Evolutionary conservation across 2,329 filamentous ascomycete species (phyloP).

Genomic region (Cladophialophora psammophila): DNA sequence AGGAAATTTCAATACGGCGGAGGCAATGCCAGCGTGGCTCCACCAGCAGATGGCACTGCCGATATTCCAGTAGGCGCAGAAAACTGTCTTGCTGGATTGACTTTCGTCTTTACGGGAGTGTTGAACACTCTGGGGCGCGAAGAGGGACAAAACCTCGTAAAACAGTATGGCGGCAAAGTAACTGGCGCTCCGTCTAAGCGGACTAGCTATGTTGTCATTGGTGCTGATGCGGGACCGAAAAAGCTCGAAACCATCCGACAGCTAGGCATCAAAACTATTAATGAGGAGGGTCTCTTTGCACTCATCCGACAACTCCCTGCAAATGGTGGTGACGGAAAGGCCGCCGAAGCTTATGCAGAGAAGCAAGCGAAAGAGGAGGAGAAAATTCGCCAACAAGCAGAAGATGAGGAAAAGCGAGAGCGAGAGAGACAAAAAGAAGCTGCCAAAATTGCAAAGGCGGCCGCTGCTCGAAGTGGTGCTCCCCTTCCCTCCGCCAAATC

Average conservation of each 20-base stretch:
- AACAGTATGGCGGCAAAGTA: slow-evolving; percentile 92
- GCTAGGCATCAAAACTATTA: slow-evolving; percentile 84
- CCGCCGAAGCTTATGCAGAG: slow-evolving; percentile 81
- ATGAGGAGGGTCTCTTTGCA: slow-evolving; percentile 89
- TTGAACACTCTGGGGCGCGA: slow-evolving; percentile 81
- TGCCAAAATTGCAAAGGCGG: slow-evolving; percentile 54
- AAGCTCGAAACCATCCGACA: slow-evolving; percentile 87
- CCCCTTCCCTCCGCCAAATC: slow-evolving; percentile 51
- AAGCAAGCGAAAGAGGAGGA: slow-evolving; percentile 86
- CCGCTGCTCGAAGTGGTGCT: slow-evolving; percentile 49
- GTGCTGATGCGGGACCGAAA: slow-evolving; percentile 88
- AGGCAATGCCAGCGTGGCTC: slow-evolving; percentile 66
- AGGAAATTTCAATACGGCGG: slow-evolving; percentile 70
- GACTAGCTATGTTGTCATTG: slow-evolving; percentile 91
- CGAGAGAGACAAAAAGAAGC: slow-evolving; percentile 57
- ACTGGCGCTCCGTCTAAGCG: slow-evolving; percentile 86
- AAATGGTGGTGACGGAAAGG: slow-evolving; percentile 85
- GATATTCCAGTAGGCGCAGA: slow-evolving; percentile 84
- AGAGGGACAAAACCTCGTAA: slow-evolving; percentile 84
- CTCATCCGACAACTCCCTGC: slow-evolving; percentile 82
- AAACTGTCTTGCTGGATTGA: slow-evolving; percentile 87
- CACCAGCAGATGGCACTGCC: slow-evolving; percentile 67
- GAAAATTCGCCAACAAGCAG: slow-evolving; percentile 79
- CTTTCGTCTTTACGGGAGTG: slow-evolving; percentile 94
- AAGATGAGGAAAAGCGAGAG: slow-evolving; percentile 86